Evolutionary conservation across 805 yeast species (phyloP).

Genomic region (Metschnikowia santaceciliae): DNA sequence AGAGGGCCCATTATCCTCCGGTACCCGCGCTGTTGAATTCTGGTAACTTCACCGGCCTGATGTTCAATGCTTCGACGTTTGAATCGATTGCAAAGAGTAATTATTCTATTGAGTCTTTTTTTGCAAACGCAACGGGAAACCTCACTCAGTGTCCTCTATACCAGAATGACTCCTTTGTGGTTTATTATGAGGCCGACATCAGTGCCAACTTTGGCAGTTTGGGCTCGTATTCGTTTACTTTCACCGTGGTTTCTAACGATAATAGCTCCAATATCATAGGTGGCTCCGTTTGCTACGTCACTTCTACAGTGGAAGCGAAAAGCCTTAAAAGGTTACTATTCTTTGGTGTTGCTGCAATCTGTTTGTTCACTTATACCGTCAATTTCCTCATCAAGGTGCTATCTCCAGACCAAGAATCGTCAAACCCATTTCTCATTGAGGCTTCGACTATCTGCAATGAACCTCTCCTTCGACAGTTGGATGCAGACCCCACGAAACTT

Average conservation of each 20-base stretch:
- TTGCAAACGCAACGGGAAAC: constrained; percentile 24
- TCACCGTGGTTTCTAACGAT: constrained; percentile 41
- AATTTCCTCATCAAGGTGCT: constrained; percentile 39
- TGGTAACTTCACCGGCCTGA: background rate
- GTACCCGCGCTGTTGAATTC: background rate
- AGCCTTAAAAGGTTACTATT: constrained; percentile 33
- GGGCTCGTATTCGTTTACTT: constrained; percentile 43
- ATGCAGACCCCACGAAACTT: constrained; percentile 49
- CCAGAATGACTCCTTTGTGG: constrained; percentile 32
- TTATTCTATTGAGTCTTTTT: constrained; percentile 18
- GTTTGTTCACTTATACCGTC: constrained; percentile 39
- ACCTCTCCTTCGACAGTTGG: constrained; percentile 50
- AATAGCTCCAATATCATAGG: constrained; percentile 36
- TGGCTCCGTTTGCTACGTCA: constrained; percentile 45
- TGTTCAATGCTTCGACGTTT: background rate
- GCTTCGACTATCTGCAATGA: constrained; percentile 61
- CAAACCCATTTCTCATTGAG: constrained; percentile 46
- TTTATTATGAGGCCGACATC: constrained; percentile 39
- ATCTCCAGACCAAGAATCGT: constrained; percentile 58
- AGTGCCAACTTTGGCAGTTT: constrained; percentile 35
- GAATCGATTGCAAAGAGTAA: constrained; percentile 14
- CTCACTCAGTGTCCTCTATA: constrained; percentile 35
- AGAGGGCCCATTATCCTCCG: background rate
- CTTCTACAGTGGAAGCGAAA: constrained; percentile 38
- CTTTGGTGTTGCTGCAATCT: constrained; percentile 34